Evolutionary conservation across 495 filamentous ascomycete species (phyloP), one percentile per base, ranked within the genome.

Genomic region (Ramalina intermedia): DNA sequence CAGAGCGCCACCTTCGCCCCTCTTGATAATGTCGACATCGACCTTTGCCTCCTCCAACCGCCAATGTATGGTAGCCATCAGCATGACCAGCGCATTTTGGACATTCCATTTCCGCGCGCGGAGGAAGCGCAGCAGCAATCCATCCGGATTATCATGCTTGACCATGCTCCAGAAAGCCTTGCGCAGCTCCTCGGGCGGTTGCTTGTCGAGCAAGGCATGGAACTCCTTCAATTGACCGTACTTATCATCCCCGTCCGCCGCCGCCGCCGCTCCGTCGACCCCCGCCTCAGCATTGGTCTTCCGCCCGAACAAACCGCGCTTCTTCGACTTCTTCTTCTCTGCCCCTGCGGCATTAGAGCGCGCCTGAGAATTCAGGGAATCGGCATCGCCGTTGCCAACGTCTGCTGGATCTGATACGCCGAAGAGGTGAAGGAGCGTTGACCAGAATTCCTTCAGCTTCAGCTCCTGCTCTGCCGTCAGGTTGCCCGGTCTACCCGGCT

Each of bases 31-130:
- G 59, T 89, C 87, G 43, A 84, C 80, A 58, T 95, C 83, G 12
- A 96, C 87, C 51, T 85, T 80, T 62, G 87, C 79, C 49, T 93
- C 87, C 50, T 72, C 67, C 43, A 76, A 60, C 52, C 91, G 78
- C 91, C 91, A 98, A 61, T 84, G 82, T 74, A 96, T 88, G 3
- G 91, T 95, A 5, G 85, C 84, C 35, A 98, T 75, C 62, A 95
- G 61, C 91, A 98, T 98, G 51, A 96, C 75, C 13, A 98, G 70
- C 16, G 91, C 90, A 56, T 85, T 87, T 41, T 95, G 83, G 26
- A 94, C 78, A 60, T 98, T 85, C 91, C 91, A 98, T 65, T 96
- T 98, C 35, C 91, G 75, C 8, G 91, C 91, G 37, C 91, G 76
- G 48, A 98, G 69, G 66, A 96, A 98, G 24, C 91, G 80, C 46